Conservation (phyloP, 495 filamentous ascomycete genomes). For the Aspergillus baeticus region DNA sequence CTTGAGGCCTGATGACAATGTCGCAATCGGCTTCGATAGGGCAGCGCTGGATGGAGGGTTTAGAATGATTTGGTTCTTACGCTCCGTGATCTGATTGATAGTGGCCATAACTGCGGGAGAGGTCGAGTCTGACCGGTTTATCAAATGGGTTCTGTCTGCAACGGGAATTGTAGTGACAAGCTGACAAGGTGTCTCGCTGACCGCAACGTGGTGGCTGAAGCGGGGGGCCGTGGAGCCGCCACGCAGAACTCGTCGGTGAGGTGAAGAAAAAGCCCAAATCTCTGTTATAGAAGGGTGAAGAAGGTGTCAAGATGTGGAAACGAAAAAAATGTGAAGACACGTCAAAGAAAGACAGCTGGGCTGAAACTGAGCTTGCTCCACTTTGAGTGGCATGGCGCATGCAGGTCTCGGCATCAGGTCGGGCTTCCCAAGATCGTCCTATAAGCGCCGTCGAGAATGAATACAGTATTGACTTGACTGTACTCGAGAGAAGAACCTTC, state of each 20-base stretch:
- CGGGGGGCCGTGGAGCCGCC: neutral
- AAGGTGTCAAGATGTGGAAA: neutral
- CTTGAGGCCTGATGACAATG: constrained; percentile 30
- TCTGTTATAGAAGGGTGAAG: no score
- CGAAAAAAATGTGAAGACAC: neutral
- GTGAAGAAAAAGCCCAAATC: neutral
- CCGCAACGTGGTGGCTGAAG: neutral
- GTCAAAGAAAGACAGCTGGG: neutral
- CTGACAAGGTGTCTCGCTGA: no score
- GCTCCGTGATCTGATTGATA: constrained; percentile 14
- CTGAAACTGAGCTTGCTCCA: constrained; percentile 1
- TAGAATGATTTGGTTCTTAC: constrained; percentile 14
- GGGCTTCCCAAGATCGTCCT: neutral
- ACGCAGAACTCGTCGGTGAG: neutral
- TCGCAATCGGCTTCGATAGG: constrained; percentile 13
- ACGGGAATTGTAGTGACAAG: no score
- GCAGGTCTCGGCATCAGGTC: neutral
- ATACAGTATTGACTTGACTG: neutral
- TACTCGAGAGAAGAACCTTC: no score
- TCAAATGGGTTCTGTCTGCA: neutral
- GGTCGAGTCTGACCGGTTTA: neutral
- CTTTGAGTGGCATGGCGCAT: neutral
- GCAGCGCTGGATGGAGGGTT: constrained; percentile 1
- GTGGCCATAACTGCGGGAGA: neutral
- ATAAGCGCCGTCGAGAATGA: neutral